These are phyloP conservation scores for Nemania sp. DNA, from an alignment of 2,329 filamentous ascomycete genomes.

Conservation along the genomic window DNA sequence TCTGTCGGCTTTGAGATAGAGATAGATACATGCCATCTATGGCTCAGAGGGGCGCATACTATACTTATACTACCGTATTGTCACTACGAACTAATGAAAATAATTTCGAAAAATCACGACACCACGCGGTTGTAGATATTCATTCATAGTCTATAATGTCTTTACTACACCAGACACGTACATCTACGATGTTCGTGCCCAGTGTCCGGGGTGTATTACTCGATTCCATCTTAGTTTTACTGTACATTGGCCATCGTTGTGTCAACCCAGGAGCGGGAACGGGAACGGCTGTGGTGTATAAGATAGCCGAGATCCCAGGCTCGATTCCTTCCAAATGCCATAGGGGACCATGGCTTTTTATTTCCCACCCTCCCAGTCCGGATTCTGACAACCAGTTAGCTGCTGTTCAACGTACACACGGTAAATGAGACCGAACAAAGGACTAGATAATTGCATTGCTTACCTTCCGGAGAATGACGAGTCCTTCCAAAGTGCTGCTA, in stretches of 20 bases:
- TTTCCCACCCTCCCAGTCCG: conserved; percentile 59
- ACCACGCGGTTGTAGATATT: not conserved
- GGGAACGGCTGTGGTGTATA: no score
- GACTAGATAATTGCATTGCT: conserved; percentile 38
- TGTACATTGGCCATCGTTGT: conserved; percentile 30
- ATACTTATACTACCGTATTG: not conserved
- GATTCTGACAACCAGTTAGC: conserved; percentile 48
- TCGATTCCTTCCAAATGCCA: not conserved
- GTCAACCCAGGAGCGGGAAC: no score
- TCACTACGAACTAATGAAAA: not conserved
- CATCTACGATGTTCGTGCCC: conserved; percentile 18
- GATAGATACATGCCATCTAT: not conserved
- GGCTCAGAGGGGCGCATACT: not conserved
- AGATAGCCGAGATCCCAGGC: not conserved
- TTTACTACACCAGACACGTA: not conserved
- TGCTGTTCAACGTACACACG: not conserved
- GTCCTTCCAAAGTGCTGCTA: conserved; percentile 87
- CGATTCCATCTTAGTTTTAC: conserved; percentile 34
- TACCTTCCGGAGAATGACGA: conserved; percentile 97
- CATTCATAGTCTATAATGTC: conserved; percentile 20
- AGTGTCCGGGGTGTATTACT: conserved; percentile 5
- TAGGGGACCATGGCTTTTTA: conserved; percentile 27
- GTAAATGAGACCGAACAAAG: not conserved
- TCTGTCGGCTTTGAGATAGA: no score
- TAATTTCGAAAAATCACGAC: not conserved